These are phyloP conservation scores for Paramyrothecium roridum DNA, from an alignment of 2,329 filamentous ascomycete genomes.

Conservation along the genomic window DNA sequence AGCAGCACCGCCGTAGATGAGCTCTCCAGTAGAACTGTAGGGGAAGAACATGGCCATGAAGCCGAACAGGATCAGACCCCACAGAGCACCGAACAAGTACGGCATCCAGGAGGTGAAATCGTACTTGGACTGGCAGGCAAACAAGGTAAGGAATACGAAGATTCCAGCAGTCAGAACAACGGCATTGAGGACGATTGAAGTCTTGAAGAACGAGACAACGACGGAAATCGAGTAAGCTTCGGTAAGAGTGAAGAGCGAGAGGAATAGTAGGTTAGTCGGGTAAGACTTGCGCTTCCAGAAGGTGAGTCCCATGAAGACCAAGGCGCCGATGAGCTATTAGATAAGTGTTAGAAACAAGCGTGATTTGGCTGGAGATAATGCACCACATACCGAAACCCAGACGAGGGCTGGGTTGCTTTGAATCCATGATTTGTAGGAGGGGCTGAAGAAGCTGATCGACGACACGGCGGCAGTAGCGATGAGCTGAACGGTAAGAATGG, in stretches of 20 bases:
- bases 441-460: constrained; percentile 81
- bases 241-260: constrained; percentile 82
- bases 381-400: constrained; percentile 66
- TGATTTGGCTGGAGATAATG: neutral
- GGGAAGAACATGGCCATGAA: constrained; percentile 93
- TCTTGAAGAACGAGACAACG: constrained; percentile 86
- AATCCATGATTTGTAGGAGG: constrained; percentile 80
- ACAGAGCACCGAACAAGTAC: constrained; percentile 86
- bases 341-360: constrained; percentile 12
- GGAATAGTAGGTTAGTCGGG: constrained; percentile 90
- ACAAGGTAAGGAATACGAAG: constrained; percentile 75
- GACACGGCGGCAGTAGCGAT: constrained; percentile 79
- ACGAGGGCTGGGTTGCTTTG: constrained; percentile 80
- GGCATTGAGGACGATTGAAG: constrained; percentile 81
- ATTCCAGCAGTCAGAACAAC: constrained; percentile 83
- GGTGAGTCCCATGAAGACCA: constrained; percentile 81
- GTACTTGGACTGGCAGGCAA: constrained; percentile 96
- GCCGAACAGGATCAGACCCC: constrained; percentile 87
- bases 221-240: constrained; percentile 94
- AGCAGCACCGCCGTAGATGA: constrained; percentile 77
- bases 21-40: constrained; percentile 74
- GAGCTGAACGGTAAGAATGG: constrained; percentile 93
- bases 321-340: constrained; percentile 67
- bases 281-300: constrained; percentile 97
- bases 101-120: constrained; percentile 98